These are phyloP conservation scores for Albophoma yamanashiensis DNA, from an alignment of 2,329 filamentous ascomycete species.

Conservation along the genomic window DNA sequence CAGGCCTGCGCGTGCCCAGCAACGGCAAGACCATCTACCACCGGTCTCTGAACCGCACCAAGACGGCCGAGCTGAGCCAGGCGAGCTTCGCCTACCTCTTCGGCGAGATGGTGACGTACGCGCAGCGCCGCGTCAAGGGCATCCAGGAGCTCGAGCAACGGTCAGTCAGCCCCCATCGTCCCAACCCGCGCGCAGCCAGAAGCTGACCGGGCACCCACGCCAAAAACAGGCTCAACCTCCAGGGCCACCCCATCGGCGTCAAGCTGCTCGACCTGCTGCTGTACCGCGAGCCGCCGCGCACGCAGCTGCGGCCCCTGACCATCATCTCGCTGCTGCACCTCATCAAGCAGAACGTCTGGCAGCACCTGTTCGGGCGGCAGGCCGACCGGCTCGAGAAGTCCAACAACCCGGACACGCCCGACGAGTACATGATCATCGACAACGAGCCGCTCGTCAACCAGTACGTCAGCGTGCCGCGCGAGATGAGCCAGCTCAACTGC, in stretches of 20 bases:
- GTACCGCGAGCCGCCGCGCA: constrained; percentile 63
- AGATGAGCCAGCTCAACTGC: constrained; percentile 95
- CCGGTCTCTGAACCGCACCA: constrained; percentile 81
- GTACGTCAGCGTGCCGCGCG: constrained; percentile 84
- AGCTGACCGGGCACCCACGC: neutral
- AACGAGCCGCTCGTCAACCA: constrained; percentile 95
- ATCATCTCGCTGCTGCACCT: constrained; percentile 90
- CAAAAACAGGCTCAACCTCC: constrained; percentile 60
- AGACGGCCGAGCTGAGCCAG: constrained; percentile 81
- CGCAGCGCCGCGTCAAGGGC: constrained; percentile 79
- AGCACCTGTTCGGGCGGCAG: constrained; percentile 80
- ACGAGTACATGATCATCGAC: constrained; percentile 98
- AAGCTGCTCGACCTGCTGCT: constrained; percentile 93
- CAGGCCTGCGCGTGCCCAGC: constrained; percentile 75
- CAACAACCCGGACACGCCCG: constrained; percentile 67
- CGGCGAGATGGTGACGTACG: constrained; percentile 92
- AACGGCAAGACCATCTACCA: constrained; percentile 98
- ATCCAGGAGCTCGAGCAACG: constrained; percentile 90
- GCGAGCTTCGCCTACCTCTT: constrained; percentile 95
- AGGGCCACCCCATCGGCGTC: constrained; percentile 88
- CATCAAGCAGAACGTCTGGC: constrained; percentile 87
- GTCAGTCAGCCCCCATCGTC: constrained; percentile 32
- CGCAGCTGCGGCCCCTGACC: constrained; percentile 68
- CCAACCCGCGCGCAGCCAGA: neutral
- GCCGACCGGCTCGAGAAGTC: constrained; percentile 91